Percentiles rank a stretch among this genome's conserved stretches.
Evolutionary conservation across 139 green algal genomes (phyloP).

Genomic region (Tetradesmus obliquus): DNA sequence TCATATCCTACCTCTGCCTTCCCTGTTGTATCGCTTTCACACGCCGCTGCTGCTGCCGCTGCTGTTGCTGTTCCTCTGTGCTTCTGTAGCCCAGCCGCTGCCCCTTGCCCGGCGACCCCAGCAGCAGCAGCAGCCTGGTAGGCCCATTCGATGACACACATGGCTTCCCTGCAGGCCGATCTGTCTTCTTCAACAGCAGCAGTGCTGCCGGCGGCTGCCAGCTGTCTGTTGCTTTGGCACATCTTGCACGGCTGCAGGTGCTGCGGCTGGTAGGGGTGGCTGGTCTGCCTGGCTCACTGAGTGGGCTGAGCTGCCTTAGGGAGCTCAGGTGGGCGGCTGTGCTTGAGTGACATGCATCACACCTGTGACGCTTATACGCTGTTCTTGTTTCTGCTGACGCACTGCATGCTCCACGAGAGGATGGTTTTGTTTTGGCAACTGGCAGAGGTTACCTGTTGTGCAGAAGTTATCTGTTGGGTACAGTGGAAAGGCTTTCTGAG

Average conservation of each 20-base stretch:
- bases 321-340: constrained; percentile 2
- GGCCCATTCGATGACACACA: neutral
- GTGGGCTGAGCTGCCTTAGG: neutral
- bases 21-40: too few relatives aligned
- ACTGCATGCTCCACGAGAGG: too few relatives aligned
- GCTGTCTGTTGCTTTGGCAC: neutral
- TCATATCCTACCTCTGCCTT: too few relatives aligned
- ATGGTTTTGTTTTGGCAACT: too few relatives aligned
- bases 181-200: neutral
- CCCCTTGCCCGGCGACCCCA: neutral
- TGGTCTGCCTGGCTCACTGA: neutral
- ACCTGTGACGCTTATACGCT: too few relatives aligned
- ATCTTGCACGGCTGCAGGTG: neutral
- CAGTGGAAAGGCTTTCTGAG: too few relatives aligned
- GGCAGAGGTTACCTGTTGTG: too few relatives aligned
- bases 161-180: neutral
- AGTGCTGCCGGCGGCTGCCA: neutral
- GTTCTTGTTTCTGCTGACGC: too few relatives aligned
- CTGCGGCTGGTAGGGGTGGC: neutral
- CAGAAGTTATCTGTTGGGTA: neutral
- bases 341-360: neutral
- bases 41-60: neutral
- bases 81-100: neutral
- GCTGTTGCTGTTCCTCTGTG: neutral
- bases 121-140: neutral